Evolutionary conservation across 805 yeast species (phyloP), one percentile per base, ranked within the genome.

Genomic region (Starmerella asiatica): DNA sequence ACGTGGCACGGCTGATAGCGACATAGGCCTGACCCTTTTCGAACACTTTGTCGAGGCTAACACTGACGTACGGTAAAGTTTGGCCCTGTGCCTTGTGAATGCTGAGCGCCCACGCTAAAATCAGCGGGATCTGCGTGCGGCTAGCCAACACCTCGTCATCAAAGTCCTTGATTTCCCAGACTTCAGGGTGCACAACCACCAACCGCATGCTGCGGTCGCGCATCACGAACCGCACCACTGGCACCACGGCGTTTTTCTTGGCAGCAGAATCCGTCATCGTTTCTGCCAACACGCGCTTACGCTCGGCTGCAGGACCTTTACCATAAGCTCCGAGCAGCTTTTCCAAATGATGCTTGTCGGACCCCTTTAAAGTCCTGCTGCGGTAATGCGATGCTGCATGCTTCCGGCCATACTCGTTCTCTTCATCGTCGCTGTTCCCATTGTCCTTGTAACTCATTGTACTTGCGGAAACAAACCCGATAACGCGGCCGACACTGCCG

Each of bases 11-110:
- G 1, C 95, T 84, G 24, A 91, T 63, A 0, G 98, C 98, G 18
- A 91, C 98, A 56, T 91, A 91, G 0, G 94, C 93, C 56, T 91
- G 98, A 0, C 98, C 98, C 41, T 73, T 76, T 53, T 85, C 97
- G 59, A 88, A 88, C 2, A 81, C 75, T 40, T 69, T 67, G 21
- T 68, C 63, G 44, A 91, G 65, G 57, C 91, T 94, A 5, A 88
- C 94, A 42, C 71, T 68, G 1, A 82, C 83, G 32, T 75, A 65
- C 2, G 76, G 73, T 28, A 85, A 58, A 0, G 97, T 80, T 59
- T 88, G 86, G 1, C 98, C 98, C 59, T 88, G 98, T 0, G 97
- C 79, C 60, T 88, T 88, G 56, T 91, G 98, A 37, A 91, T 88
- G 0, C 96, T 85, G 38, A 91, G 60, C 0, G 98, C 85, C 96